Evolutionary conservation across 495 filamentous ascomycete genomes (phyloP).

Genomic region (Talaromyces trachyspermus): DNA sequence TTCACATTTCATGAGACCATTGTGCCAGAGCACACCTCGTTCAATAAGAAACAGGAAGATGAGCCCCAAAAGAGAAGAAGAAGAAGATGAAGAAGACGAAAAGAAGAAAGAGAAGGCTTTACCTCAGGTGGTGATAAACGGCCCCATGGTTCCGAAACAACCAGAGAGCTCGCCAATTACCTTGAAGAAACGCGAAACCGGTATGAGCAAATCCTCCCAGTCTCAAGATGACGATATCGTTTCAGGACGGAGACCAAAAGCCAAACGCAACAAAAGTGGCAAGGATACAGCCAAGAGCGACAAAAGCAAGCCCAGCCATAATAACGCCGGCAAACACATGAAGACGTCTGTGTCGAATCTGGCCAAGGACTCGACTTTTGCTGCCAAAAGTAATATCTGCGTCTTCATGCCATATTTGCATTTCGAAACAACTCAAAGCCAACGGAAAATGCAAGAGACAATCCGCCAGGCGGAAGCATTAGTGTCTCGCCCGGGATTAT

Average conservation of each 20-base stretch:
- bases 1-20: slow-evolving; percentile 59
- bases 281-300: slow-evolving; percentile 29
- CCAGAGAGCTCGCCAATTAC: neutral
- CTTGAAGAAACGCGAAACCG: slow-evolving; percentile 12
- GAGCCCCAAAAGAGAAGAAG: slow-evolving; percentile 23
- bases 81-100: slow-evolving; percentile 14
- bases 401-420: slow-evolving; percentile 65
- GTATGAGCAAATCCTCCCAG: slow-evolving; percentile 21
- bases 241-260: slow-evolving; percentile 31
- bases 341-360: slow-evolving; percentile 15
- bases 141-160: slow-evolving; percentile 6
- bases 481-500: slow-evolving; percentile 17
- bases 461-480: slow-evolving; percentile 43
- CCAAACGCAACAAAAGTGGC: slow-evolving; percentile 33
- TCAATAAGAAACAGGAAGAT: slow-evolving; percentile 32
- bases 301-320: slow-evolving; percentile 27
- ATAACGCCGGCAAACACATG: slow-evolving; percentile 17
- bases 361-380: slow-evolving; percentile 23
- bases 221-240: slow-evolving; percentile 28
- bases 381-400: slow-evolving; percentile 41
- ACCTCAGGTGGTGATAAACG: slow-evolving; percentile 17
- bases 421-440: slow-evolving; percentile 52
- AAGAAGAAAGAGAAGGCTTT: neutral
- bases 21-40: slow-evolving; percentile 52
- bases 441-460: slow-evolving; percentile 52